A percentile compares a stretch with the other conserved stretches of the same genome.
These are phyloP conservation scores for Cryphonectria carpinicola DNA, from an alignment of 2,329 filamentous ascomycete genomes.

Conservation along the genomic window DNA sequence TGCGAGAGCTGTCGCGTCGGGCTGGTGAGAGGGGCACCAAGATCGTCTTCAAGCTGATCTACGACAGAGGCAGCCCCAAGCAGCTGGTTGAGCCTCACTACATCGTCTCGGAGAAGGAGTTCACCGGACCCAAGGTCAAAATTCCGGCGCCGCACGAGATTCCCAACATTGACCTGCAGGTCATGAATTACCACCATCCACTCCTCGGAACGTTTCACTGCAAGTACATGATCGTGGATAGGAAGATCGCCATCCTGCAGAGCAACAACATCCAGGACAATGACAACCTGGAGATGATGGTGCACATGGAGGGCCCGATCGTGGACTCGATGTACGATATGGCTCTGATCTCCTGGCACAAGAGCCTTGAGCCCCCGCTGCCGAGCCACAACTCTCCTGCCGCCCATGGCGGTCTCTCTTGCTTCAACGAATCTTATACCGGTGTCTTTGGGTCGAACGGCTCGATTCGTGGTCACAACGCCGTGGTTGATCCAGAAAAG, in stretches of 20 bases:
- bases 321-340: constrained; percentile 78
- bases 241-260: constrained; percentile 70
- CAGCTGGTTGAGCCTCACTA: constrained; percentile 71
- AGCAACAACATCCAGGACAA: constrained; percentile 83
- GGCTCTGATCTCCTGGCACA: constrained; percentile 73
- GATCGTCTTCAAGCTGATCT: constrained; percentile 74
- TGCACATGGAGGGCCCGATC: constrained; percentile 74
- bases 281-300: constrained; percentile 81
- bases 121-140: constrained; percentile 59
- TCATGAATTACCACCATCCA: constrained; percentile 73
- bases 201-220: constrained; percentile 75
- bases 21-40: constrained; percentile 60
- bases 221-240: constrained; percentile 79
- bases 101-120: constrained; percentile 60
- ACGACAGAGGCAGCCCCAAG: constrained; percentile 69
- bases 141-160: constrained; percentile 68
- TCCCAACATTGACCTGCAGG: constrained; percentile 71
- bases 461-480: constrained; percentile 37
- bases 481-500: constrained; percentile 36
- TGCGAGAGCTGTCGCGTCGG: constrained; percentile 69
- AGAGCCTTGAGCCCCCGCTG: constrained; percentile 61
- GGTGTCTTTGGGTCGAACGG: constrained; percentile 37
- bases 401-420: constrained; percentile 36
- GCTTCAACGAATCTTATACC: constrained; percentile 34
- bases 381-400: constrained; percentile 59